These are phyloP conservation scores for Aspergillus amoenus DNA, from an alignment of 2,329 filamentous ascomycete species.

Conservation along the genomic window DNA sequence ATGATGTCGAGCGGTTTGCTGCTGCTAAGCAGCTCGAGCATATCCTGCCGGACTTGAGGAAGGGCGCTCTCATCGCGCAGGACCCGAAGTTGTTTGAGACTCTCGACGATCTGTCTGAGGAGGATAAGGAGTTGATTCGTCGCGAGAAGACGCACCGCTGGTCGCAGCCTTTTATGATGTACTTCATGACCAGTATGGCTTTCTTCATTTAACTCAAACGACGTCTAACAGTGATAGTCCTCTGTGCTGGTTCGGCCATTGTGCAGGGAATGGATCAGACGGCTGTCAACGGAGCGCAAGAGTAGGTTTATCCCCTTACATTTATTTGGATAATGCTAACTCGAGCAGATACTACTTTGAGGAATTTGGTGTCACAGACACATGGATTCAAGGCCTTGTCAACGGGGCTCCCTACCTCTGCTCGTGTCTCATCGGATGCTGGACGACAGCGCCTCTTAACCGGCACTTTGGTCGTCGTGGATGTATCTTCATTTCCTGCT, in stretches of 20 bases:
- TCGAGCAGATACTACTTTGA: constrained; percentile 6
- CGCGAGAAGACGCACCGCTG: constrained; percentile 52
- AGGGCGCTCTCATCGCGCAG: constrained; percentile 54
- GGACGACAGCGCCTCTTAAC: constrained; percentile 50
- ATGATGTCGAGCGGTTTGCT: constrained; percentile 57
- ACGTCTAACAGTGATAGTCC: constrained; percentile 24
- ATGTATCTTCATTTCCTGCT: constrained; percentile 44
- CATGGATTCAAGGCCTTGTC: constrained; percentile 35
- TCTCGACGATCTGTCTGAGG: constrained; percentile 47
- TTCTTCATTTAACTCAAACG: no score
- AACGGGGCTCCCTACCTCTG: constrained; percentile 48
- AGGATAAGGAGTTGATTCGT: constrained; percentile 43
- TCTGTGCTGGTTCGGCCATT: constrained; percentile 55
- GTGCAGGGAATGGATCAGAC: constrained; percentile 57
- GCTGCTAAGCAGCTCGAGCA: constrained; percentile 48
- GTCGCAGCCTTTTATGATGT: constrained; percentile 50
- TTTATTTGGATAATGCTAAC: neutral
- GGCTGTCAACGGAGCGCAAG: constrained; percentile 49
- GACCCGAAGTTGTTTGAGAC: constrained; percentile 51
- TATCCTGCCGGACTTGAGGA: constrained; percentile 51
- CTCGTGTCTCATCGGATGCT: constrained; percentile 48
- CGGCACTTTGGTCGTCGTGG: constrained; percentile 46
- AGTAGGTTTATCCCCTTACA: constrained; percentile 11
- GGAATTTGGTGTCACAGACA: neutral
- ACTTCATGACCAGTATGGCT: constrained; percentile 43